phyloP scores from a whole-genome alignment of 1,284 basidiomycete species.

The Volvariella surrecta region DNA sequence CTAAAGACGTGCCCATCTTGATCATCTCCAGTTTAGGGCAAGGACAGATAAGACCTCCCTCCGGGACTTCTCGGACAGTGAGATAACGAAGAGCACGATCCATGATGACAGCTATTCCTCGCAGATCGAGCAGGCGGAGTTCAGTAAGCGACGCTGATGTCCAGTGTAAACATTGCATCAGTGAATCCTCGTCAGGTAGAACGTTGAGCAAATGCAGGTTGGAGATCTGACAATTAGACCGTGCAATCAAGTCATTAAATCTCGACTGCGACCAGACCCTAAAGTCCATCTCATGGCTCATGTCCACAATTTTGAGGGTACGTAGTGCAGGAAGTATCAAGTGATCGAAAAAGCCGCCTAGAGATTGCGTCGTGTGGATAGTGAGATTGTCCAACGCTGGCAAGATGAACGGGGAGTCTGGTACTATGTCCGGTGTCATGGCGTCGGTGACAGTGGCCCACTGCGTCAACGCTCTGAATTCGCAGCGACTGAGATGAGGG shows the following conservation, averaged over 20 bases:
- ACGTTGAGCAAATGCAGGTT: slow-evolving; percentile 9
- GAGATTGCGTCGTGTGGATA: slow-evolving; percentile 8
- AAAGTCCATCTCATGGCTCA: slow-evolving; percentile 1
- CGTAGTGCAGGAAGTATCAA: slow-evolving; percentile 8
- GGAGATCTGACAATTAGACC: slow-evolving; percentile 9
- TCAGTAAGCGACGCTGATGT: slow-evolving; percentile 7
- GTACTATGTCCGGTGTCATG: not conserved
- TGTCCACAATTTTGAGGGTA: slow-evolving; percentile 8
- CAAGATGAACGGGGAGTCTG: slow-evolving; percentile 1
- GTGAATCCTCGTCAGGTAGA: slow-evolving; percentile 10
- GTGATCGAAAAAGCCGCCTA: slow-evolving; percentile 7
- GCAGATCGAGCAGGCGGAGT: slow-evolving; percentile 7
- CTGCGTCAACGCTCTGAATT: slow-evolving; percentile 1
- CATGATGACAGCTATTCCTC: slow-evolving; percentile 8
- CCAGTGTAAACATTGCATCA: slow-evolving; percentile 11
- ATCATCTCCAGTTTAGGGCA: slow-evolving; percentile 12
- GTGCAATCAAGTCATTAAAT: slow-evolving; percentile 10
- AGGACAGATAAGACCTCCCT: slow-evolving; percentile 4
- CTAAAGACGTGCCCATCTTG: slow-evolving; percentile 11
- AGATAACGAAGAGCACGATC: slow-evolving; percentile 9
- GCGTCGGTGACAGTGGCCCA: slow-evolving; percentile 3
- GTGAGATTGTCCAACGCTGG: slow-evolving; percentile 6
- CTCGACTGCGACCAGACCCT: slow-evolving; percentile 9
- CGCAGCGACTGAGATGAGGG: slow-evolving; percentile 7
- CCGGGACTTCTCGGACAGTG: slow-evolving; percentile 3